Evolutionary conservation across 768 basidiomycete genomes (phyloP).

Genomic region (Rhodocollybia butyracea): DNA sequence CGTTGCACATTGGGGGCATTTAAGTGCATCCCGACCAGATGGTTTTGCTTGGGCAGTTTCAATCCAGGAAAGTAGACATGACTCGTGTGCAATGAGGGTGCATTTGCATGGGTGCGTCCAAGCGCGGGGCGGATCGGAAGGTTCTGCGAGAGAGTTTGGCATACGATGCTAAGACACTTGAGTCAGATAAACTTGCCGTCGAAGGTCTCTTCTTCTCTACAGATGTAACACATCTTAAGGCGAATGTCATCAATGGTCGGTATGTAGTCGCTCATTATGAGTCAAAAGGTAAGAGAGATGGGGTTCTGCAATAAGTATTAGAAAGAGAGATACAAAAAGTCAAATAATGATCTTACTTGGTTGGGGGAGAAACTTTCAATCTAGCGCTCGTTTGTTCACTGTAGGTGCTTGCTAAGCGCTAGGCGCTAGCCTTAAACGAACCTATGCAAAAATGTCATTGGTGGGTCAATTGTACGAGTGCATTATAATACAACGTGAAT

Average conservation of each 20-base stretch:
- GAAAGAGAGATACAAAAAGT: no score
- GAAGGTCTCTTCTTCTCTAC: constrained; percentile 65
- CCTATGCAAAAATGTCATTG: no score
- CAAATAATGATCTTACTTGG: no score
- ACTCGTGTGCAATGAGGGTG: constrained; percentile 77
- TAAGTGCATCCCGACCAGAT: constrained; percentile 53
- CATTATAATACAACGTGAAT: no score
- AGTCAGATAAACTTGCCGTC: constrained; percentile 35
- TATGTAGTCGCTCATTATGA: constrained; percentile 11
- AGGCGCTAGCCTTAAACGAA: no score
- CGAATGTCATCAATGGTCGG: constrained; percentile 12
- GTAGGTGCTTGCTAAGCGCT: no score
- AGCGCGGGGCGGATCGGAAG: constrained; percentile 38
- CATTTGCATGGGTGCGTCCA: constrained; percentile 85
- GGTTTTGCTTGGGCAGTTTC: constrained; percentile 61
- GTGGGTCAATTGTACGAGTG: no score
- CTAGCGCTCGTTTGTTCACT: no score
- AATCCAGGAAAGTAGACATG: constrained; percentile 80
- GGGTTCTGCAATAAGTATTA: no score
- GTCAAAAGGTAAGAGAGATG: no score
- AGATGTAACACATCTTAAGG: constrained; percentile 80
- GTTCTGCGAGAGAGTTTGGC: constrained; percentile 32
- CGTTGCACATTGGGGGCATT: constrained; percentile 76
- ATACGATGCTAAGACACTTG: not conserved
- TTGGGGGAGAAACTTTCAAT: no score